phyloP scores from a whole-genome alignment of 2,329 filamentous ascomycete species.

The Knufia fluminis region DNA sequence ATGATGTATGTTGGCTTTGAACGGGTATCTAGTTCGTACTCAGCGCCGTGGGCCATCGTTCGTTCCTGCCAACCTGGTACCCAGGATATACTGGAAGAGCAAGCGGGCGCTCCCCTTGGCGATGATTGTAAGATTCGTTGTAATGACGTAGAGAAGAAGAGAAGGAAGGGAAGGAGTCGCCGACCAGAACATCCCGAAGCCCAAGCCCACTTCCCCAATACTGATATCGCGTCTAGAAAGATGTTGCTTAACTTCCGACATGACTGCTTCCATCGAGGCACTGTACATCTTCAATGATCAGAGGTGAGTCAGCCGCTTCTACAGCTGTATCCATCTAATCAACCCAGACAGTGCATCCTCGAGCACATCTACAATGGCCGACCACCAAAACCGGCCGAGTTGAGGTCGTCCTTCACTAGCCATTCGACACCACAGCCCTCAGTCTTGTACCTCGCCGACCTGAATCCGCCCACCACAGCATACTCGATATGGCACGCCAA shows the following conservation, averaged over 20 bases:
- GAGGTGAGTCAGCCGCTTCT: constrained; percentile 50
- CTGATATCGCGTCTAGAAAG: too few relatives aligned
- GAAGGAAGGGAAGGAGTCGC: too few relatives aligned
- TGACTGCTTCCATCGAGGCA: constrained; percentile 85
- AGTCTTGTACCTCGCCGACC: constrained; percentile 72
- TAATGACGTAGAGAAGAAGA: too few relatives aligned
- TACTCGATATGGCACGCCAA: constrained; percentile 84
- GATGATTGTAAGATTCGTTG: too few relatives aligned
- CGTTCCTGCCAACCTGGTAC: too few relatives aligned
- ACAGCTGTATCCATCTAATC: constrained; percentile 5
- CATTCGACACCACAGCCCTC: constrained; percentile 74
- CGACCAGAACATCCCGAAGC: too few relatives aligned
- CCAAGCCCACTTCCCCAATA: too few relatives aligned
- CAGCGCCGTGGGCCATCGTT: too few relatives aligned
- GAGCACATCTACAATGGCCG: constrained; percentile 81
- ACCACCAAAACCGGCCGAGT: constrained; percentile 63
- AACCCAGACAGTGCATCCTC: constrained; percentile 66
- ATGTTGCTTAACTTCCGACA: constrained; percentile 27
- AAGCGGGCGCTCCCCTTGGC: too few relatives aligned
- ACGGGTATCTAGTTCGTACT: too few relatives aligned
- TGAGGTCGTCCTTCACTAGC: constrained; percentile 79
- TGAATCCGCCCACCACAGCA: constrained; percentile 75
- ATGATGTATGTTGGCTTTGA: too few relatives aligned
- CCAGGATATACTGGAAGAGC: too few relatives aligned
- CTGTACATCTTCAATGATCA: constrained; percentile 95